Base-by-base conservation (phyloP, 768 basidiomycete species). In the Candolleomyces eurysporus region DNA sequence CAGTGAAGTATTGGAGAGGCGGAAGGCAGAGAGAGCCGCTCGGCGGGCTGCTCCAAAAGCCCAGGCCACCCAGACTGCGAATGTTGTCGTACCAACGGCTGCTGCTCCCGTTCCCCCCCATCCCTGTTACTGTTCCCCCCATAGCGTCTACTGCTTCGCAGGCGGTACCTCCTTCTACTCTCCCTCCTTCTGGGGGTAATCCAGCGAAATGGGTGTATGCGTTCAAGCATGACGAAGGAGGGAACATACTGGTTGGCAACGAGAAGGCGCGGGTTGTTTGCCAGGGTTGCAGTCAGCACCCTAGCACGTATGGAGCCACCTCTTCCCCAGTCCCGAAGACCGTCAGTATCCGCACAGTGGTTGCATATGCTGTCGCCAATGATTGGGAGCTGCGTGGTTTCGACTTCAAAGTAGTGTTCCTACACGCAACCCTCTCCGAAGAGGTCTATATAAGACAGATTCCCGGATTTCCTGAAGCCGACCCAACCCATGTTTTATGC, bases 181-280 rank as follows among this genome's bases (percentile, higher is more conserved):
- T n/a, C n/a, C n/a, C n/a, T n/a, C n/a, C n/a, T n/a, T n/a, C n/a
- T n/a, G n/a, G n/a, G n/a, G n/a, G n/a, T n/a, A n/a, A n/a, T n/a
- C n/a, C n/a, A n/a, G n/a, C 68, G 11, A 58, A 61, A 6, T 79
- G 78, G 78, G 75, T 76, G 1, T 78, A 69, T 60, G 67, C 64
- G 1, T 64, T 71, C 55, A 84, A 84, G 67, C 65, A 63, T 36
- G 68, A 81, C 61, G 57, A 69, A 1, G 62, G 76, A 32, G 80
- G 79, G 5, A 63, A 64, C 0, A 72, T 79, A 16, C 61, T 65
- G 0, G 32, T 32, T 30, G 72, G 71, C 0, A 69, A 62, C 46
- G 67, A 69, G 46, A 76, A 72, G 59, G 73, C 72, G 5, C 63
- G 70, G 0, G 22, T 74, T 0, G 72, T 72, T 7, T 68, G 68